A percentile compares a stretch with the other conserved stretches of the same genome.
phyloP scores from a whole-genome alignment of 805 yeast species.

The Blastobotrys attinorum region DNA sequence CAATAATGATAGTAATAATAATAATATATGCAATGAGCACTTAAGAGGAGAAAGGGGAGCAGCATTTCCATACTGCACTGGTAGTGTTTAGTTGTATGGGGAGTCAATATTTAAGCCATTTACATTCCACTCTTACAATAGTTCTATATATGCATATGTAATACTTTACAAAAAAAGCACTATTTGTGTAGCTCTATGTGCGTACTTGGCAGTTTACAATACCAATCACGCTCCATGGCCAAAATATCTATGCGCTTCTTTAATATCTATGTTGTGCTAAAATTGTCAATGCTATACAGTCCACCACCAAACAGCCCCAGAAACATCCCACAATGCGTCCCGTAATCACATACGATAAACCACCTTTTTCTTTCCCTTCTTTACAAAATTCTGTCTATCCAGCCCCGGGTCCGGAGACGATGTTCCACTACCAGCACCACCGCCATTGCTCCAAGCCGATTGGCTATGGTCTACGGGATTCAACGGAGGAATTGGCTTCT shows the following conservation, averaged over 20 bases:
- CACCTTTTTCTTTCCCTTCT: constrained; percentile 3
- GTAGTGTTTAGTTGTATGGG: neutral
- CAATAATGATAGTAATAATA: neutral
- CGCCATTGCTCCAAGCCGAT: neutral
- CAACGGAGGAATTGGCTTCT: neutral
- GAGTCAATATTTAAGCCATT: too few species aligned
- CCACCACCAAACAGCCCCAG: too few species aligned
- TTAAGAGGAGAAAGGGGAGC: neutral
- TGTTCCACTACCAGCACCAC: neutral
- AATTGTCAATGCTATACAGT: too few species aligned
- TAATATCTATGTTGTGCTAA: too few species aligned
- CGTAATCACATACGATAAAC: constrained; percentile 1
- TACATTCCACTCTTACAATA: too few species aligned
- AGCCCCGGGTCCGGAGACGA: neutral
- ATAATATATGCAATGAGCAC: neutral
- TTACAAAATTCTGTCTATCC: neutral
- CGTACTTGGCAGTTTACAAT: too few species aligned
- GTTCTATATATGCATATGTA: too few species aligned
- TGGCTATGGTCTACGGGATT: neutral
- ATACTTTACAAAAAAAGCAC: too few species aligned
- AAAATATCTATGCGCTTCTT: too few species aligned
- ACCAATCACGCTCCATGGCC: too few species aligned
- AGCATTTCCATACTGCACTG: neutral
- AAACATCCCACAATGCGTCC: too few species aligned
- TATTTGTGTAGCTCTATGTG: too few species aligned